These are phyloP conservation scores for Colletotrichum navitas DNA, from an alignment of 2,329 filamentous ascomycete genomes.

Conservation along the genomic window DNA sequence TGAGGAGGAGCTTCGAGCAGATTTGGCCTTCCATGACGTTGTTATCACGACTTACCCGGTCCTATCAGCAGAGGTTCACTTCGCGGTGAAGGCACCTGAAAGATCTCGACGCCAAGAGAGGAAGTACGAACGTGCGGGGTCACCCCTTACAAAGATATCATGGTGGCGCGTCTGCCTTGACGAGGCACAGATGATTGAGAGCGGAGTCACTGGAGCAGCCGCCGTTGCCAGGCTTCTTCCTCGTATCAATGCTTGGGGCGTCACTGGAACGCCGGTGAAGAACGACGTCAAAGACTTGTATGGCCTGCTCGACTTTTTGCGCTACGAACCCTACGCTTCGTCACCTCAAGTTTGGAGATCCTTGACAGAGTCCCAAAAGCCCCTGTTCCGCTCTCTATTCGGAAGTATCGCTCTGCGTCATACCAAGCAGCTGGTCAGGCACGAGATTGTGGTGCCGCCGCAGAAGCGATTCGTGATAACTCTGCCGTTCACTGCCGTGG, in stretches of 20 bases:
- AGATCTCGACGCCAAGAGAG: conserved; percentile 75
- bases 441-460: conserved; percentile 82
- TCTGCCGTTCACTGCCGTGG: conserved; percentile 89
- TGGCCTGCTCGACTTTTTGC: conserved; percentile 84
- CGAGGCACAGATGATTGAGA: conserved; percentile 94
- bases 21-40: conserved; percentile 67
- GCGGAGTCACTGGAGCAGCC: conserved; percentile 85
- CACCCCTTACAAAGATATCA: conserved; percentile 82
- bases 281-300: conserved; percentile 82
- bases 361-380: conserved; percentile 71
- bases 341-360: conserved; percentile 75
- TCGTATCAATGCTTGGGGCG: conserved; percentile 88
- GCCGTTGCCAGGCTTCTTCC: conserved; percentile 84
- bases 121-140: conserved; percentile 74
- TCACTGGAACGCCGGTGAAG: conserved; percentile 90
- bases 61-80: conserved; percentile 85
- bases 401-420: conserved; percentile 82
- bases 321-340: conserved; percentile 80
- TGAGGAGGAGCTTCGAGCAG: conserved; percentile 56
- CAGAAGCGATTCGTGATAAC: conserved; percentile 91
- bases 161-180: conserved; percentile 90
- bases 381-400: conserved; percentile 78
- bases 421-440: conserved; percentile 83
- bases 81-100: conserved; percentile 76
- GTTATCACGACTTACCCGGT: conserved; percentile 76